Percentiles rank a stretch among this genome's conserved stretches.
Evolutionary conservation across 78 protist species (phyloP).

Genomic region (Emiliania huxleyi): DNA sequence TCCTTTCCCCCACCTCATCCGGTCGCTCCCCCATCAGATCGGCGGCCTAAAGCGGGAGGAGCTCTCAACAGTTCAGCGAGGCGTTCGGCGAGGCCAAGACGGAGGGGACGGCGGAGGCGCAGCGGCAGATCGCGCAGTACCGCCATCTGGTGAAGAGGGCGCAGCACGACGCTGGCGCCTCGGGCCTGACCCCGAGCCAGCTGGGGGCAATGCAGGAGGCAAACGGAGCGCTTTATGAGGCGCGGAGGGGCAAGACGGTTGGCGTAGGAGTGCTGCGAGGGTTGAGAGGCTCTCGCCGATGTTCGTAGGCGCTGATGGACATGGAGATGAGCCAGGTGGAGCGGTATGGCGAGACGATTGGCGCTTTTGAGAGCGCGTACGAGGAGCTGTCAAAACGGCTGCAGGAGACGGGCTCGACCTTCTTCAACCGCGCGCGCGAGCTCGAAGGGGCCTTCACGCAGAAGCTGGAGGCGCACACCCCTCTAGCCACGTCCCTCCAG

Average conservation of each 20-base stretch:
- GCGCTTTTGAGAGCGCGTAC: neutral
- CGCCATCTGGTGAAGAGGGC: neutral
- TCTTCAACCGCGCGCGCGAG: neutral
- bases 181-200: too few relatives aligned
- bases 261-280: too few relatives aligned
- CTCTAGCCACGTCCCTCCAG: too few relatives aligned
- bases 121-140: neutral
- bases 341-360: neutral
- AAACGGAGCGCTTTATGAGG: neutral
- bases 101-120: neutral
- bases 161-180: too few relatives aligned
- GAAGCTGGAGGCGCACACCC: neutral
- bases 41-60: neutral
- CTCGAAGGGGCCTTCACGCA: neutral
- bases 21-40: too few relatives aligned
- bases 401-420: neutral
- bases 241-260: too few relatives aligned
- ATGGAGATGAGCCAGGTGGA: neutral
- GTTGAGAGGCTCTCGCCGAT: too few relatives aligned
- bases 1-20: too few relatives aligned
- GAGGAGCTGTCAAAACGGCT: neutral
- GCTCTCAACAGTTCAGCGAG: neutral
- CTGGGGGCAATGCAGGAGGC: neutral
- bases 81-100: neutral
- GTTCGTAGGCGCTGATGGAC: slow-evolving; percentile 29